Percentiles rank a stretch among this genome's conserved stretches.
Evolutionary conservation across 106 monocot genomes (phyloP).

Genomic region (Vanilla planifolia): DNA sequence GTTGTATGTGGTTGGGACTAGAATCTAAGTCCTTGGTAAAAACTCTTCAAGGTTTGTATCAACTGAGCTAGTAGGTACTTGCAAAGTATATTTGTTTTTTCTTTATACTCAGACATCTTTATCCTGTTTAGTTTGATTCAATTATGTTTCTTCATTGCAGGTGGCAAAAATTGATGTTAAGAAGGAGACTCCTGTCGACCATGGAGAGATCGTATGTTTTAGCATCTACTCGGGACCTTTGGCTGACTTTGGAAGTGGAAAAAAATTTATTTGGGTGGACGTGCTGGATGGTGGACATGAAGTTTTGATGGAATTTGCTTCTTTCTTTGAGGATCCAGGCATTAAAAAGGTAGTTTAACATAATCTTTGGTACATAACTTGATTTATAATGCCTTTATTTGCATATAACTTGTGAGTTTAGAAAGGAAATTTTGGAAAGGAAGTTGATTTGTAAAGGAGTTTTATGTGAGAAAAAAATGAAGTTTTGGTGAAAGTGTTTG

Average conservation of each 20-base stretch:
- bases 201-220: slow-evolving; percentile 92
- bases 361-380: background rate
- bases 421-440: too few species aligned
- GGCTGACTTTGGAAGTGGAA: slow-evolving; percentile 86
- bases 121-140: too few species aligned
- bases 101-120: too few species aligned
- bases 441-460: too few species aligned
- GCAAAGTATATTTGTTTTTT: too few species aligned
- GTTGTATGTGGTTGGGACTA: too few species aligned
- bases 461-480: too few species aligned
- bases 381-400: background rate
- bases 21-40: too few species aligned
- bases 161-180: slow-evolving; percentile 92
- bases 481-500: too few species aligned
- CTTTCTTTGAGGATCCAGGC: slow-evolving; percentile 82
- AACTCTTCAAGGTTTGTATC: too few species aligned
- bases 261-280: slow-evolving; percentile 95
- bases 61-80: too few species aligned
- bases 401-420: too few species aligned
- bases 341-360: slow-evolving; percentile 77
- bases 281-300: slow-evolving; percentile 74
- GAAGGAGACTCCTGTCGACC: slow-evolving; percentile 88
- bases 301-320: slow-evolving; percentile 74
- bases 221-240: slow-evolving; percentile 79
- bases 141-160: slow-evolving; percentile 29